Percentiles rank a stretch among this genome's conserved stretches.
phyloP scores from a whole-genome alignment of 495 filamentous ascomycete species.

The Annulohypoxylon maeteangense region DNA sequence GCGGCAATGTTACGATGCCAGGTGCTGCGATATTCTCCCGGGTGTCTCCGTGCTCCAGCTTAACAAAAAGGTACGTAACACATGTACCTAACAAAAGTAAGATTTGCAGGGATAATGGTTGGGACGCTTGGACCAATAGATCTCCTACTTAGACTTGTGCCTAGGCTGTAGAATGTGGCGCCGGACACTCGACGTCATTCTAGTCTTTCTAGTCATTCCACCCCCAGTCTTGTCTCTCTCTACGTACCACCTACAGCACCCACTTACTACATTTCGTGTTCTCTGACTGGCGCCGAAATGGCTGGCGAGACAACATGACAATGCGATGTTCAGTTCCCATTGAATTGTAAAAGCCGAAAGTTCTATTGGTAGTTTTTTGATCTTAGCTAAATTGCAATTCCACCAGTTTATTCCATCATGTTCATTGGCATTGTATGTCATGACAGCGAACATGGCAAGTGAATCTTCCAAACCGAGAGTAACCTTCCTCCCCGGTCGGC shows the following conservation, averaged over 20 bases:
- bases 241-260: background rate
- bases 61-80: background rate
- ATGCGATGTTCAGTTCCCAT: constrained; percentile 2
- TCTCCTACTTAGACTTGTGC: background rate
- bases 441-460: constrained; percentile 48
- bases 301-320: constrained; percentile 17
- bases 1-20: constrained; percentile 1
- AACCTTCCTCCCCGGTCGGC: constrained; percentile 41
- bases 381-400: background rate
- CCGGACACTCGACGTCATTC: constrained; percentile 30
- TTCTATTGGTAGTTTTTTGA: constrained; percentile 1
- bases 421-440: constrained; percentile 24
- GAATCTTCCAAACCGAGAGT: constrained; percentile 37
- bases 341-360: background rate
- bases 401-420: constrained; percentile 17
- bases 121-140: constrained; percentile 6
- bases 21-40: background rate
- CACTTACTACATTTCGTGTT: background rate
- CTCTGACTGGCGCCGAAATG: constrained; percentile 16
- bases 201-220: constrained; percentile 15
- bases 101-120: background rate
- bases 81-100: background rate
- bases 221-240: background rate
- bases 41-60: constrained; percentile 6
- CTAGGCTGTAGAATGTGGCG: constrained; percentile 15